phyloP scores from a whole-genome alignment of 1,139 yeast genomes.

The Pichia sp. region DNA sequence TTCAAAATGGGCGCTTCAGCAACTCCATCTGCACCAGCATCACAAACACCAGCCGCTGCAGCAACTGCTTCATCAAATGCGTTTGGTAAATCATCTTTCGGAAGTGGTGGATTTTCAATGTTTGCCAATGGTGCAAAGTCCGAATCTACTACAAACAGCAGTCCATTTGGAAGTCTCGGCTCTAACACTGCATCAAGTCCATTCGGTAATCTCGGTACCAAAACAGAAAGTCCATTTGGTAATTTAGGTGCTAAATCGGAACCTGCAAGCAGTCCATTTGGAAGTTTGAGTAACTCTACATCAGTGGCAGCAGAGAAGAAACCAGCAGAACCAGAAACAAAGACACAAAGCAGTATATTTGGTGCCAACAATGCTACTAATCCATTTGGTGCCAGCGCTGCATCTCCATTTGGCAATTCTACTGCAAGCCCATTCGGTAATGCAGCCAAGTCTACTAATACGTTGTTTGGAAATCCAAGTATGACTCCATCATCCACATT shows the following conservation, averaged over 20 bases:
- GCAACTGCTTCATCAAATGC: slow-evolving; percentile 19
- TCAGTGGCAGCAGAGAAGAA: too few relatives aligned
- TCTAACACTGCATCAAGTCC: neutral
- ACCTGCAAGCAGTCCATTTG: neutral
- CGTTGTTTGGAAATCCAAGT: neutral
- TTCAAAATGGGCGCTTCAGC: slow-evolving; percentile 9
- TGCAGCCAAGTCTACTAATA: neutral
- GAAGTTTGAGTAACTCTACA: neutral
- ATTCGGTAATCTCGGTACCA: neutral
- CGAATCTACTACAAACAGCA: neutral
- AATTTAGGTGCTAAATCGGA: neutral
- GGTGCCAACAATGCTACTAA: neutral
- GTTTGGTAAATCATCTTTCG: slow-evolving; percentile 20
- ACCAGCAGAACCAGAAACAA: neutral
- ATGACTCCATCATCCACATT: neutral
- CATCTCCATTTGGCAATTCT: neutral
- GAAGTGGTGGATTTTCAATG: slow-evolving; percentile 4
- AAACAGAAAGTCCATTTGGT: neutral
- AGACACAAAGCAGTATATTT: neutral
- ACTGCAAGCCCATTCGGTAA: neutral
- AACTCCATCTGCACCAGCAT: slow-evolving; percentile 23
- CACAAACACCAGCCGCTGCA: neutral
- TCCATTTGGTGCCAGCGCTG: neutral
- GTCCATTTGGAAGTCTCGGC: slow-evolving; percentile 1
- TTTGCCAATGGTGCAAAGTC: slow-evolving; percentile 9